Conservation (phyloP, 1,284 basidiomycete species). For the Stygiomarasmius scandens region DNA sequence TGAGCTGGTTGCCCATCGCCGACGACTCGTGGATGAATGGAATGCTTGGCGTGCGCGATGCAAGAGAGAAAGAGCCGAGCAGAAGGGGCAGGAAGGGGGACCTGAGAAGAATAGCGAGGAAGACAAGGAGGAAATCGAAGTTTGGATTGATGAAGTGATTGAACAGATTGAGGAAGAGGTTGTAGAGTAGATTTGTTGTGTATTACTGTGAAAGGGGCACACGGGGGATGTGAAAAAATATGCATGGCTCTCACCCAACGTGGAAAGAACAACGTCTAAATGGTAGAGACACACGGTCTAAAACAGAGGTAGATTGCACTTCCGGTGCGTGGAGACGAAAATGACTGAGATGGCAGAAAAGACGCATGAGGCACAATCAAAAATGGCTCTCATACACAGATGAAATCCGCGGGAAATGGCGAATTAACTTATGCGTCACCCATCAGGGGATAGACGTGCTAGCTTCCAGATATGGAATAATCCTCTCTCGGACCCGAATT, state of each 20-base stretch:
- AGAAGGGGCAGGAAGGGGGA: slow-evolving; percentile 43
- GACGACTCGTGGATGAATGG: slow-evolving; percentile 97
- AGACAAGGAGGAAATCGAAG: slow-evolving; percentile 84
- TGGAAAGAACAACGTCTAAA: slow-evolving; percentile 25
- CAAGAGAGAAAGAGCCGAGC: slow-evolving; percentile 62
- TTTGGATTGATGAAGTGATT: slow-evolving; percentile 89
- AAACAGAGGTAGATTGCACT: not conserved
- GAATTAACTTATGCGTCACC: not conserved
- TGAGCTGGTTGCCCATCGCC: slow-evolving; percentile 89
- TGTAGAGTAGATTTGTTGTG: slow-evolving; percentile 38
- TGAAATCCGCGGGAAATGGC: no score
- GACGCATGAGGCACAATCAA: not conserved
- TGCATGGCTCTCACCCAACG: slow-evolving; percentile 21
- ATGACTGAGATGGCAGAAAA: slow-evolving; percentile 1
- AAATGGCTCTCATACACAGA: not conserved
- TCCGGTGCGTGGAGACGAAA: not conserved
- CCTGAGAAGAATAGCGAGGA: slow-evolving; percentile 51
- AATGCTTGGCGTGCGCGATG: slow-evolving; percentile 86
- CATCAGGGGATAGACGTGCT: not conserved
- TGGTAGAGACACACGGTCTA: slow-evolving; percentile 9
- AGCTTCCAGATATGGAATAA: not conserved
- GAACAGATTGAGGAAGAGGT: slow-evolving; percentile 88
- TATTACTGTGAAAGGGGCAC: slow-evolving; percentile 29
- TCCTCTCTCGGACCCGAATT: slow-evolving; percentile 19
- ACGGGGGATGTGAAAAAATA: not conserved